phyloP scores from a whole-genome alignment of 305 asterid genomes.

The Fraxinus ornus region DNA sequence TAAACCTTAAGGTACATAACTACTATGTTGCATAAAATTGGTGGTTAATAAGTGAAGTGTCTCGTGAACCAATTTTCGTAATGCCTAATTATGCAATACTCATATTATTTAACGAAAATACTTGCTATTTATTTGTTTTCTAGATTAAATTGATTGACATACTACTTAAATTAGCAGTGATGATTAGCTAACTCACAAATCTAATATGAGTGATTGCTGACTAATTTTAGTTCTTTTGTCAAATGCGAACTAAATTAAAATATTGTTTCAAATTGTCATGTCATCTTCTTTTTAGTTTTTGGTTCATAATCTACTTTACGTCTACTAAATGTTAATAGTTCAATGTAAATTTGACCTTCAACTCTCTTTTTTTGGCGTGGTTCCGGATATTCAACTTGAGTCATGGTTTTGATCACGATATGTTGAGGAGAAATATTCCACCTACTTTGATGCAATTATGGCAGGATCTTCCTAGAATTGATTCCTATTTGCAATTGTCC shows the following conservation, averaged over 20 bases:
- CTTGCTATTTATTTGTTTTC: not conserved
- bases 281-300: conserved; percentile 14
- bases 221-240: conserved; percentile 6
- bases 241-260: not conserved
- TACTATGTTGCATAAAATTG: not conserved
- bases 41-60: not conserved
- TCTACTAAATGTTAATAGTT: conserved; percentile 18
- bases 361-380: conserved; percentile 11
- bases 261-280: too few species aligned
- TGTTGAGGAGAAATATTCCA: conserved; percentile 75
- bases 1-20: not conserved
- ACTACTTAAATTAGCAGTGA: too few species aligned
- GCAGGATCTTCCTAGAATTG: conserved; percentile 70
- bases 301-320: conserved; percentile 8
- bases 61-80: not conserved
- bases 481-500: conserved; percentile 67
- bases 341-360: conserved; percentile 1
- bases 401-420: conserved; percentile 92
- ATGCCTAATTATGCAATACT: not conserved
- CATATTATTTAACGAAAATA: not conserved
- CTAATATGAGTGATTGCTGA: not conserved
- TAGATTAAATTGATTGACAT: not conserved
- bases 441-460: conserved; percentile 59
- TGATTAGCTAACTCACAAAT: too few species aligned
- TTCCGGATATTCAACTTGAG: conserved; percentile 70